These are phyloP conservation scores for Exophiala lecanii-corni DNA, from an alignment of 2,329 filamentous ascomycete species.

Conservation along the genomic window DNA sequence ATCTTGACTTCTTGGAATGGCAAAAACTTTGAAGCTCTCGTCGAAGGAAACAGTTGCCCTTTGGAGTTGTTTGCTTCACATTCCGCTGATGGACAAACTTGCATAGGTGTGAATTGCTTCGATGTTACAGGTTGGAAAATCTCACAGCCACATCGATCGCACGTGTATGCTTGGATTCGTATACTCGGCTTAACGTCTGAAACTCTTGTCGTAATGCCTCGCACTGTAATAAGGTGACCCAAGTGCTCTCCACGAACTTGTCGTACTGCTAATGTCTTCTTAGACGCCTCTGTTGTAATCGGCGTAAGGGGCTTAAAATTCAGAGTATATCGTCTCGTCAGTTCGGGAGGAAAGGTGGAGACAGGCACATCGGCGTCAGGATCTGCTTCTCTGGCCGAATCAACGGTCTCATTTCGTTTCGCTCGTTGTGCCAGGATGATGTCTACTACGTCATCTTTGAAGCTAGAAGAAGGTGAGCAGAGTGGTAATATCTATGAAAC, in stretches of 20 bases:
- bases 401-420: constrained; percentile 74
- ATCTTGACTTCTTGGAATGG: constrained; percentile 99
- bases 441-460: constrained; percentile 96
- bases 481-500: background rate
- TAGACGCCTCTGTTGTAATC: constrained; percentile 59
- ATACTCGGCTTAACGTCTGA: constrained; percentile 97
- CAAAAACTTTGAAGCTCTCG: constrained; percentile 92
- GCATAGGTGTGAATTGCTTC: constrained; percentile 83
- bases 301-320: constrained; percentile 91
- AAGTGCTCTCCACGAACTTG: constrained; percentile 90
- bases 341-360: constrained; percentile 81
- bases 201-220: constrained; percentile 89
- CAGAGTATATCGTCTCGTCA: constrained; percentile 89
- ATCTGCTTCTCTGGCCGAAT: constrained; percentile 60
- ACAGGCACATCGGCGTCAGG: constrained; percentile 62
- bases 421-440: constrained; percentile 91
- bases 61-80: constrained; percentile 88
- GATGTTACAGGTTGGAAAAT: constrained; percentile 94
- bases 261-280: constrained; percentile 77
- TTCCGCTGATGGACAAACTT: constrained; percentile 82
- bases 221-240: constrained; percentile 86
- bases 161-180: constrained; percentile 97
- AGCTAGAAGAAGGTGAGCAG: constrained; percentile 47
- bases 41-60: constrained; percentile 88
- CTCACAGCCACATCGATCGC: constrained; percentile 91